phyloP scores from a whole-genome alignment of 2,329 filamentous ascomycete species.

The Nemania diffusa region DNA sequence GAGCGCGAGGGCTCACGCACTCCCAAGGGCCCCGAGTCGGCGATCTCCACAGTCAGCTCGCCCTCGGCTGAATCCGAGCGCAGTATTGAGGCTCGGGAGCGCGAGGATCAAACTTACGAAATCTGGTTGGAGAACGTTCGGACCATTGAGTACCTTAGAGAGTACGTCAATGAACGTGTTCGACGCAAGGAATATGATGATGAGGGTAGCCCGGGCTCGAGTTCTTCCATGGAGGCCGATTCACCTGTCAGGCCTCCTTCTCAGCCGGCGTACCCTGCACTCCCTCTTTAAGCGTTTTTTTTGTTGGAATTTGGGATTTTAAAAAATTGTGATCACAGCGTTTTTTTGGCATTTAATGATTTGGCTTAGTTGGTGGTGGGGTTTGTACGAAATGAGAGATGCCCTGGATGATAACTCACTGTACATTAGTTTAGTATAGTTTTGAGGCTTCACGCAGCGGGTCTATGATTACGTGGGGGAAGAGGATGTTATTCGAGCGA shows the following conservation, averaged over 20 bases:
- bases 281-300: constrained; percentile 40
- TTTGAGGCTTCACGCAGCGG: background rate
- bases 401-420: constrained; percentile 7
- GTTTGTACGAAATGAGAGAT: constrained; percentile 9
- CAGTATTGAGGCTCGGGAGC: constrained; percentile 54
- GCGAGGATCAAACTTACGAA: constrained; percentile 70
- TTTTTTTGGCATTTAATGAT: constrained; percentile 4
- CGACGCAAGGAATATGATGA: constrained; percentile 65
- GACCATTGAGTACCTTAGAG: constrained; percentile 69
- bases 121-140: constrained; percentile 74
- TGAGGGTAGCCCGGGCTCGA: constrained; percentile 47
- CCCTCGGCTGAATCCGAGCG: constrained; percentile 66
- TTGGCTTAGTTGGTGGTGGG: background rate
- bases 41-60: constrained; percentile 60
- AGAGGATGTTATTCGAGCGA: background rate
- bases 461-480: background rate
- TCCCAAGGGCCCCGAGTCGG: constrained; percentile 57
- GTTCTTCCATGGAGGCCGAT: constrained; percentile 50
- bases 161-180: constrained; percentile 67
- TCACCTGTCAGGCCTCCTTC: constrained; percentile 45
- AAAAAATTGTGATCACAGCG: constrained; percentile 1
- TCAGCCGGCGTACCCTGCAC: constrained; percentile 51
- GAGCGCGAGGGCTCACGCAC: constrained; percentile 55
- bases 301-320: background rate
- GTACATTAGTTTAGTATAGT: background rate